A percentile compares a stretch with the other conserved stretches of the same genome.
Conservation (phyloP, 306 rosid species). For the Corylus heterophylla region DNA sequence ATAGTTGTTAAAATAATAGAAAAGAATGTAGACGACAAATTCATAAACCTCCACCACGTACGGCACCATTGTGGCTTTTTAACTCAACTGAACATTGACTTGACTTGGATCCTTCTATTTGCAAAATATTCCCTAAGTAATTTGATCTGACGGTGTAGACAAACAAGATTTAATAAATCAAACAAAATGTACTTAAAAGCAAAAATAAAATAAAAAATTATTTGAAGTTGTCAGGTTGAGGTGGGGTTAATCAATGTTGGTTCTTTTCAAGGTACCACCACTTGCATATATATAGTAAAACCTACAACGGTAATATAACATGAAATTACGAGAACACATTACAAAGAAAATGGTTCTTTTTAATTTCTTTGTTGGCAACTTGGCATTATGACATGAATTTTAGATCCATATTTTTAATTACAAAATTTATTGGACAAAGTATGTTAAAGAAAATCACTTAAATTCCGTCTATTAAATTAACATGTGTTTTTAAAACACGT, state of each 20-base stretch:
- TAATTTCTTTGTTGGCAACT: too few relatives aligned
- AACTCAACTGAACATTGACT: conserved; percentile 5
- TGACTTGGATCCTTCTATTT: conserved; percentile 14
- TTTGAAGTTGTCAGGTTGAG: conserved; percentile 5
- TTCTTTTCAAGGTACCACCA: conserved; percentile 12
- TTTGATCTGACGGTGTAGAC: background rate
- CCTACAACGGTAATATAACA: conserved; percentile 38
- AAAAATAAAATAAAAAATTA: background rate
- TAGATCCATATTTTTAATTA: too few relatives aligned
- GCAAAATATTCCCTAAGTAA: conserved; percentile 11
- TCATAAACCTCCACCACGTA: background rate
- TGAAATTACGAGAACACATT: background rate
- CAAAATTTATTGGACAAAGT: too few relatives aligned
- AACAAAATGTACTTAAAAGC: background rate
- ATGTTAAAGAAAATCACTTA: too few relatives aligned
- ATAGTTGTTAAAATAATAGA: background rate
- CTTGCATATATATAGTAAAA: conserved; percentile 11
- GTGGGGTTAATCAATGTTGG: conserved; percentile 13
- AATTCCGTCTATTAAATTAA: too few relatives aligned
- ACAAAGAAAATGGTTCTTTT: too few relatives aligned
- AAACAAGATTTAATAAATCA: background rate
- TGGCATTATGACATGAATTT: too few relatives aligned
- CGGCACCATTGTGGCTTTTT: conserved; percentile 11
- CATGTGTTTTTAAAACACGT: too few relatives aligned
- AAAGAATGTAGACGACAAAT: conserved; percentile 11